These are phyloP conservation scores for Neurospora sp. DNA, from an alignment of 495 filamentous ascomycete genomes.

Conservation along the genomic window DNA sequence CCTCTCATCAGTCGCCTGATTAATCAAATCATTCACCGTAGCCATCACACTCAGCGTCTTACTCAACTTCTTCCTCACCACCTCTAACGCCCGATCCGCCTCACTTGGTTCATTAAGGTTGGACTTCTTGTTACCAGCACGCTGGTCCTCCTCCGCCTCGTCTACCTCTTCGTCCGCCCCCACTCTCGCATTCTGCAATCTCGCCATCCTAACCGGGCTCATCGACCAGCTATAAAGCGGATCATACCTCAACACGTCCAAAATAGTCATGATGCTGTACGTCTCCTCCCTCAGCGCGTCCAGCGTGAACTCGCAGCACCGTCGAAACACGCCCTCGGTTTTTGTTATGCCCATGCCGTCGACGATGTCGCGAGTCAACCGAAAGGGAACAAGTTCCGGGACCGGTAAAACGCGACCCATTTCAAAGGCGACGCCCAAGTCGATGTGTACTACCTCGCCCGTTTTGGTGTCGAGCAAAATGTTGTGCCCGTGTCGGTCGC, in stretches of 20 bases:
- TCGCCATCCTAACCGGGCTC: conserved; percentile 71
- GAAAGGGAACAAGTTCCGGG: conserved; percentile 90
- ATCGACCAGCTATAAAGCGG: conserved; percentile 93
- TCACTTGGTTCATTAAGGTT: conserved; percentile 71
- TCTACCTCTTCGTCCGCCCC: conserved; percentile 20
- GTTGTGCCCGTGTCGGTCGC: conserved; percentile 92
- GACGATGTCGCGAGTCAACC: conserved; percentile 88
- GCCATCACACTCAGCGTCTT: conserved; percentile 89
- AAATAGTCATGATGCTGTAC: conserved; percentile 92
- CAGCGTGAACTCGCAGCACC: conserved; percentile 95
- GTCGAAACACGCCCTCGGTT: conserved; percentile 89
- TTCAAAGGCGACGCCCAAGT: conserved; percentile 92
- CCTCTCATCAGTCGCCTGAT: conserved; percentile 84
- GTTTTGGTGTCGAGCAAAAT: conserved; percentile 84
- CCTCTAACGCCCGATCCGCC: conserved; percentile 80
- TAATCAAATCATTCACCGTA: conserved; percentile 93
- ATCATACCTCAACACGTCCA: conserved; percentile 92
- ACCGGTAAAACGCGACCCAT: conserved; percentile 87
- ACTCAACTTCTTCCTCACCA: conserved; percentile 87
- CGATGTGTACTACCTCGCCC: conserved; percentile 93
- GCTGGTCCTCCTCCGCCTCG: conserved; percentile 1
- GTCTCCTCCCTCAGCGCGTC: conserved; percentile 86
- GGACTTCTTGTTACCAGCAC: conserved; percentile 14
- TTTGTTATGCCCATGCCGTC: conserved; percentile 95
- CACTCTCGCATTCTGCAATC: conserved; percentile 42